Evolutionary conservation across 768 basidiomycete species (phyloP), one percentile per base, ranked within the genome.

Genomic region (Termitomyces sp.): DNA sequence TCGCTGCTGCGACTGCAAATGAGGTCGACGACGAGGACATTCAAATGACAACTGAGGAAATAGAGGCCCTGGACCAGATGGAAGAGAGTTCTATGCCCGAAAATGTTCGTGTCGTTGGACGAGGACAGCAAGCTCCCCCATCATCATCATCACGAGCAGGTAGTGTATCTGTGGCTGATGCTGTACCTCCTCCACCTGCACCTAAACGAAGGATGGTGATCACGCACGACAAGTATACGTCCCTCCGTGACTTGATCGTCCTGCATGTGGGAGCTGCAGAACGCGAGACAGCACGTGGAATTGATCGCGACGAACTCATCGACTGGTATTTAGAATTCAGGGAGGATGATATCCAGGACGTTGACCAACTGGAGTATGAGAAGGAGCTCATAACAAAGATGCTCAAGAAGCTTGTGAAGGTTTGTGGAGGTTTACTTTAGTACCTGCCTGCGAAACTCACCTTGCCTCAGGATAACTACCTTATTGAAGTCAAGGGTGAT

Each of bases 241-340:
- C 86, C 44, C 80, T 98, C 63, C 94, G 94, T 75, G 90, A 87
- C 66, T 77, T 98, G 63, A 84, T 97, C 64, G 86, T 99, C 30
- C 67, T 95, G 57, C 88, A 94, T 65, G 75, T 99, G 26, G 77
- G 85, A 18, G 84, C 87, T 38, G 76, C 85, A 13, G 97, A 99
- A 73, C 78, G 81, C 28, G 82, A 85, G 64, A 87, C 83, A 0
- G 88, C 87, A 20, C 77, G 73, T 53, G 95, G 95, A 2, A 73
- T 96, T 42, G 90, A 94, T 65, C 81, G 88, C 46, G 94, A 96
- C 63, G 95, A 97, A 64, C 79, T 99, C 56, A 89, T 96, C 61
- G 93, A 96, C 69, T 96, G 94, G 95, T 98, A 98, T 68, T 81
- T 98, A 56, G 97, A 99, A 75, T 73, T 83, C 62, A 89, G 85